Percentiles rank a stretch among this genome's conserved stretches.
Conservation (phyloP, 371 early-diverging fungal species). For the Mucor lusitanicus region DNA sequence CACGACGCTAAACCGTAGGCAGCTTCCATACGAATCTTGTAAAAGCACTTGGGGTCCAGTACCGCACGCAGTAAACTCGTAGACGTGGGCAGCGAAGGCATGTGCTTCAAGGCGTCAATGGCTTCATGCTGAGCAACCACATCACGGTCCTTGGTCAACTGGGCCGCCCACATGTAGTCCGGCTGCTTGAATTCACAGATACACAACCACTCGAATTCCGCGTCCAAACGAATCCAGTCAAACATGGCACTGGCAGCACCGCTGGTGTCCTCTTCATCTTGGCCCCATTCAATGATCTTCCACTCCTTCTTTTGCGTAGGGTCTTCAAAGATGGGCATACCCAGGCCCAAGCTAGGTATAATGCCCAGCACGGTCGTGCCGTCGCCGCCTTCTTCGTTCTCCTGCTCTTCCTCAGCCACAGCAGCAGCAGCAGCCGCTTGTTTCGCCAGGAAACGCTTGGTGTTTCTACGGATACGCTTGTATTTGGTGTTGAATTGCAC, state of each 20-base stretch:
- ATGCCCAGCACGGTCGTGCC: constrained; percentile 44
- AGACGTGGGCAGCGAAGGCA: constrained; percentile 72
- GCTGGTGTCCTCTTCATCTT: constrained; percentile 72
- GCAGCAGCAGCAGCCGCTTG: constrained; percentile 81
- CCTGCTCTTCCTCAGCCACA: constrained; percentile 68
- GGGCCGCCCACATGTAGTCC: constrained; percentile 97
- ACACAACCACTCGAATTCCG: constrained; percentile 94
- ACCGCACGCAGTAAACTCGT: constrained; percentile 78
- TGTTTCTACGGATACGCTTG: constrained; percentile 88
- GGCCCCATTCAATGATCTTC: constrained; percentile 82
- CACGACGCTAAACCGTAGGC: constrained; percentile 84
- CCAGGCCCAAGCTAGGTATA: constrained; percentile 59
- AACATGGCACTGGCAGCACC: constrained; percentile 79
- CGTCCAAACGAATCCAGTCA: constrained; percentile 97
- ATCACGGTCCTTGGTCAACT: constrained; percentile 92
- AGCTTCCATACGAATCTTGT: constrained; percentile 92
- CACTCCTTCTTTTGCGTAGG: constrained; percentile 73
- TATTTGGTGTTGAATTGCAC: constrained; percentile 96
- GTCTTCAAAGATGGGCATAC: constrained; percentile 75
- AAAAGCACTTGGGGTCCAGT: constrained; percentile 85
- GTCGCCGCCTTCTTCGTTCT: constrained; percentile 61
- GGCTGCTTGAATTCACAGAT: constrained; percentile 89
- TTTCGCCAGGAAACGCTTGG: constrained; percentile 78
- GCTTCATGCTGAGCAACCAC: constrained; percentile 97
- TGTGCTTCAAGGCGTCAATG: constrained; percentile 61